phyloP scores from a whole-genome alignment of 768 basidiomycete species.

The Serendipita vermifera region DNA sequence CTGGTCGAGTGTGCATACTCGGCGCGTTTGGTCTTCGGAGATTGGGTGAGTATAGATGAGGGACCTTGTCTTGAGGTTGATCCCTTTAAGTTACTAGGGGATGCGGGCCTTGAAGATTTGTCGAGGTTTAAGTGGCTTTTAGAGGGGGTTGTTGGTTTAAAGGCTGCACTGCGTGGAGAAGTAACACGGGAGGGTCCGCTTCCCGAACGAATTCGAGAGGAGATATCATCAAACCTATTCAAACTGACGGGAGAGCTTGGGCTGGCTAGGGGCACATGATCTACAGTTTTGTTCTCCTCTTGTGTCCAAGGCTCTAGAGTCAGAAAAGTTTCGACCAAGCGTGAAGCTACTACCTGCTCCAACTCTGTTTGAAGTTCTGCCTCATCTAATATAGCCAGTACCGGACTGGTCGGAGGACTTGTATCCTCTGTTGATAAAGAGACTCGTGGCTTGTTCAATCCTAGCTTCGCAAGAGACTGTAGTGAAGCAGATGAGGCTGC shows the following conservation, averaged over 20 bases:
- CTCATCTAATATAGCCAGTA: not conserved
- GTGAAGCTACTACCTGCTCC: conserved; percentile 57
- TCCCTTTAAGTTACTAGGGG: conserved; percentile 13
- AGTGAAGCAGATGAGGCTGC: not conserved
- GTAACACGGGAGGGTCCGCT: not conserved
- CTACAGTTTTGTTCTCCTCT: conserved; percentile 16
- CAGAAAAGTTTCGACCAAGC: conserved; percentile 67
- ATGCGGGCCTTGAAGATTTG: not conserved
- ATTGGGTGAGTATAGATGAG: conserved; percentile 10
- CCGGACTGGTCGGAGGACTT: not conserved
- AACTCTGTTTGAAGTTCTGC: conserved; percentile 37
- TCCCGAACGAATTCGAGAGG: conserved; percentile 17
- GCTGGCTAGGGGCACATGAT: conserved; percentile 12
- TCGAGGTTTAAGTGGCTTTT: not conserved
- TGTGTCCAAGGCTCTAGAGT: conserved; percentile 27
- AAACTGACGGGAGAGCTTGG: not conserved
- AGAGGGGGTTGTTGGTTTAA: not conserved
- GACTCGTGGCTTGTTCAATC: not conserved
- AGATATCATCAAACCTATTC: not conserved
- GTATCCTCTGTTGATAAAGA: not conserved
- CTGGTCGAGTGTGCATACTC: not conserved
- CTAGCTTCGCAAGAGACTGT: not conserved
- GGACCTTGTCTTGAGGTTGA: conserved; percentile 21
- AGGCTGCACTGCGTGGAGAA: not conserved
- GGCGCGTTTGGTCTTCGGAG: conserved; percentile 5